phyloP scores from a whole-genome alignment of 2,329 filamentous ascomycete genomes.

The Fusarium oxysporum region DNA sequence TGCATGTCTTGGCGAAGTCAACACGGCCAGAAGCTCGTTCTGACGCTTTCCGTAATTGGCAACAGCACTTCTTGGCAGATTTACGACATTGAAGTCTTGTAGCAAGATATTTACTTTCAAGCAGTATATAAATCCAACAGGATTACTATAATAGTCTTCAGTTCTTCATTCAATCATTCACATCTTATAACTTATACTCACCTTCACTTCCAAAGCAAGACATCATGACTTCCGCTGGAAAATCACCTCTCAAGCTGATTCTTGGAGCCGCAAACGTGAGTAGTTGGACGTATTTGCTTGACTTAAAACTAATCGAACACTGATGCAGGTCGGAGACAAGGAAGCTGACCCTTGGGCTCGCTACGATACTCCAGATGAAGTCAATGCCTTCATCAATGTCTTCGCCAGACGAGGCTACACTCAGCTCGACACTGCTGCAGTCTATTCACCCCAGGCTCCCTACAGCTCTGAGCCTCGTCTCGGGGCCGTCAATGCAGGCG shows the following conservation, averaged over 20 bases:
- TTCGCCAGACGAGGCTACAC: slow-evolving; percentile 43
- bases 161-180: no score
- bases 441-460: slow-evolving; percentile 46
- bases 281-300: accelerated
- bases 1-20: background rate
- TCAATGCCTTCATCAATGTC: slow-evolving; percentile 35
- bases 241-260: slow-evolving; percentile 28
- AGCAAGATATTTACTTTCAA: background rate
- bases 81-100: no score
- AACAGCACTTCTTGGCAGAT: slow-evolving; percentile 13
- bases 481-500: slow-evolving; percentile 43
- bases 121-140: background rate
- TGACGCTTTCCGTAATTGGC: background rate
- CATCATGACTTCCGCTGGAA: slow-evolving; percentile 6
- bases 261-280: slow-evolving; percentile 33
- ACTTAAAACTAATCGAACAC: background rate
- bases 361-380: slow-evolving; percentile 44
- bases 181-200: background rate
- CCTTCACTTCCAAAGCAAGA: background rate
- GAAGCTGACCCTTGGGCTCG: slow-evolving; percentile 37
- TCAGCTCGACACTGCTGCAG: slow-evolving; percentile 49
- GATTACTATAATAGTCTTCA: accelerated
- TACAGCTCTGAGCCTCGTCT: slow-evolving; percentile 48
- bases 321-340: slow-evolving; percentile 38
- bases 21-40: accelerated